Evolutionary conservation across 352 stramenopile genomes (phyloP).

Genomic region (Phytophthora macrochlamydospora): DNA sequence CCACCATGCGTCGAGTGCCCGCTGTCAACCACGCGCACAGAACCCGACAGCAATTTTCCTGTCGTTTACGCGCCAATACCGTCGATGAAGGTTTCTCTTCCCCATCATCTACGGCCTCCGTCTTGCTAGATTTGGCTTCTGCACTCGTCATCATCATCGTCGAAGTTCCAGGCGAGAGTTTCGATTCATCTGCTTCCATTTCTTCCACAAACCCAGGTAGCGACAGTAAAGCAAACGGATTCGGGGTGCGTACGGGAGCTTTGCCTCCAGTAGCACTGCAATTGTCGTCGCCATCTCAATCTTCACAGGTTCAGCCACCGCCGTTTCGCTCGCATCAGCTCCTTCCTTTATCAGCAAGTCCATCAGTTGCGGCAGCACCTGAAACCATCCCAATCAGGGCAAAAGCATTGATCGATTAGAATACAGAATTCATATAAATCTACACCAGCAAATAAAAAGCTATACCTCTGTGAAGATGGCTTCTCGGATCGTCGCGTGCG

Average conservation of each 20-base stretch:
- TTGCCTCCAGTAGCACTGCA: constrained; percentile 61
- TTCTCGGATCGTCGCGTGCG: constrained; percentile 42
- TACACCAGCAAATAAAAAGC: neutral
- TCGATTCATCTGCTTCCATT: constrained; percentile 43
- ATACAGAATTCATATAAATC: neutral
- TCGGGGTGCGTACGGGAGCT: constrained; percentile 42
- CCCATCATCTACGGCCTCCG: constrained; percentile 34
- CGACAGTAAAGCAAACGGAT: constrained; percentile 57
- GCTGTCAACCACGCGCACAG: constrained; percentile 50
- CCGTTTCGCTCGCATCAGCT: constrained; percentile 7
- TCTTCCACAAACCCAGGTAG: constrained; percentile 66
- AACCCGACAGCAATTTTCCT: constrained; percentile 45
- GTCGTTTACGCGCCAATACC: constrained; percentile 22
- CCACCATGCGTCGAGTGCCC: constrained; percentile 30
- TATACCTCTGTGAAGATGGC: constrained; percentile 54
- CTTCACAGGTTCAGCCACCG: constrained; percentile 49
- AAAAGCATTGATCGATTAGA: neutral
- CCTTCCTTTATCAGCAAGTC: constrained; percentile 38
- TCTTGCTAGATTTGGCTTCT: constrained; percentile 26
- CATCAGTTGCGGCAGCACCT: constrained; percentile 56
- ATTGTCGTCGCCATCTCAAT: constrained; percentile 60
- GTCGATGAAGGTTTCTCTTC: constrained; percentile 34
- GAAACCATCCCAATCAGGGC: neutral
- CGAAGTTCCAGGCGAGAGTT: constrained; percentile 15
- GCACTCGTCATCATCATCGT: constrained; percentile 8